phyloP scores from a whole-genome alignment of 2,329 filamentous ascomycete species.

The Cordyceps militaris region DNA sequence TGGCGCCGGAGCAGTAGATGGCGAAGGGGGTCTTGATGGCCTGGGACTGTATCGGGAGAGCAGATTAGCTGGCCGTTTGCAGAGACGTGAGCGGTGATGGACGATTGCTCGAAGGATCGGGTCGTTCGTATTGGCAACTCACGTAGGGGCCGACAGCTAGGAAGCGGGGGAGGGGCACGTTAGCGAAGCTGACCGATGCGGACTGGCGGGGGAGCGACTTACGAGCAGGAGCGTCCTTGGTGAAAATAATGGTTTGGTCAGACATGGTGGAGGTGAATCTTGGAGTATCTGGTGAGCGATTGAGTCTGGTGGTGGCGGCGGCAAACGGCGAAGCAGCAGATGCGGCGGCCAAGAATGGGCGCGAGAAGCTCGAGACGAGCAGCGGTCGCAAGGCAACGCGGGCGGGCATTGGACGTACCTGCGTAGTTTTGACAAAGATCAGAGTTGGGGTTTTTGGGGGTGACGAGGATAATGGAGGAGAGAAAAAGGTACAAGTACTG shows the following conservation, averaged over 20 bases:
- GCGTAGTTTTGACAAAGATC: background rate
- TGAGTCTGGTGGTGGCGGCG: background rate
- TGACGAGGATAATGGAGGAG: background rate
- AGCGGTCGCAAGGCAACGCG: constrained; percentile 16
- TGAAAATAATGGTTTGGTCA: constrained; percentile 45
- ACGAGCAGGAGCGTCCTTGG: constrained; percentile 54
- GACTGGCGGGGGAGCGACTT: constrained; percentile 24
- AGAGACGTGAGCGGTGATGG: background rate
- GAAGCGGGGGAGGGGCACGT: background rate
- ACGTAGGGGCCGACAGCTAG: constrained; percentile 58
- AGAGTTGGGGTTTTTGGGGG: background rate
- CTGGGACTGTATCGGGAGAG: constrained; percentile 43
- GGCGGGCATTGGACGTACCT: constrained; percentile 21
- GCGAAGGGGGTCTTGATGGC: constrained; percentile 58
- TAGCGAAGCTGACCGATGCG: constrained; percentile 14
- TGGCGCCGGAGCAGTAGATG: constrained; percentile 65
- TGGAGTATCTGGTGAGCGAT: constrained; percentile 9
- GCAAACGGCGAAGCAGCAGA: background rate
- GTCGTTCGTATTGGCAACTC: constrained; percentile 24
- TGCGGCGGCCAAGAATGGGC: background rate
- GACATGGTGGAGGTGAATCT: constrained; percentile 33
- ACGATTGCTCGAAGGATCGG: background rate
- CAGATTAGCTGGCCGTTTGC: constrained; percentile 13
- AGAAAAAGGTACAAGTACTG: background rate
- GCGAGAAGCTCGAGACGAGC: background rate